These are phyloP conservation scores for Yamadazyma diddensiae DNA, from an alignment of 1,139 yeast species.

Conservation along the genomic window DNA sequence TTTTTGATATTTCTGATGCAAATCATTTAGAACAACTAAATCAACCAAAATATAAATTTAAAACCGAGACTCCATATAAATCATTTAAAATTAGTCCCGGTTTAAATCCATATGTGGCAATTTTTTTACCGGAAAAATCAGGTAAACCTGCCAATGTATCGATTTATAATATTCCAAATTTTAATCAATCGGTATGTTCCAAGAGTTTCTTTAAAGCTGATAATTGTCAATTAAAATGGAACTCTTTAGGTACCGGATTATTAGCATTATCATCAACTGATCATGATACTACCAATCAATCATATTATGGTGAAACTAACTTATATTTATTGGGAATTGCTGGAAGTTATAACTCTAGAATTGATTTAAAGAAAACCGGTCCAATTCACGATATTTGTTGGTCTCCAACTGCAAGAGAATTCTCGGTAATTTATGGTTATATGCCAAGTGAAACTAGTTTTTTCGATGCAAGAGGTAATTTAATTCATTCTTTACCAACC, in stretches of 20 bases:
- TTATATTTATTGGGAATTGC: slow-evolving; percentile 87
- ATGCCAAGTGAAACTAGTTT: slow-evolving; percentile 98
- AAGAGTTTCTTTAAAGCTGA: slow-evolving; percentile 96
- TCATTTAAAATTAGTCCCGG: slow-evolving; percentile 76
- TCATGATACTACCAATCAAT: slow-evolving; percentile 89
- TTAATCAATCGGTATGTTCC: slow-evolving; percentile 76
- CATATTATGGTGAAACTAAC: slow-evolving; percentile 96
- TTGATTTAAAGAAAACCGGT: slow-evolving; percentile 85
- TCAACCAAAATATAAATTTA: slow-evolving; percentile 57
- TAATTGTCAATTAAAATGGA: slow-evolving; percentile 90
- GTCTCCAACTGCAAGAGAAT: slow-evolving; percentile 96
- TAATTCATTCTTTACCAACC: slow-evolving; percentile 78
- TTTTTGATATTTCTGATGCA: slow-evolving; percentile 56
- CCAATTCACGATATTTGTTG: slow-evolving; percentile 97
- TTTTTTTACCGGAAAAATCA: slow-evolving; percentile 80
- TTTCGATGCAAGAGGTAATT: slow-evolving; percentile 91
- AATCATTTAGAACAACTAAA: slow-evolving; percentile 34
- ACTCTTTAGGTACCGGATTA: slow-evolving; percentile 88
- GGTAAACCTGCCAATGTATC: slow-evolving; percentile 88
- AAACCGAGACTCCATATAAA: slow-evolving; percentile 55
- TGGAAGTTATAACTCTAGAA: slow-evolving; percentile 88
- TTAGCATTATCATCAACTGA: slow-evolving; percentile 94
- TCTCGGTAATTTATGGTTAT: slow-evolving; percentile 94
- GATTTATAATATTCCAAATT: slow-evolving; percentile 74
- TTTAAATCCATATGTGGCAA: slow-evolving; percentile 85